Conservation (phyloP, 768 basidiomycete species). For the Lentinula aciculospora region DNA sequence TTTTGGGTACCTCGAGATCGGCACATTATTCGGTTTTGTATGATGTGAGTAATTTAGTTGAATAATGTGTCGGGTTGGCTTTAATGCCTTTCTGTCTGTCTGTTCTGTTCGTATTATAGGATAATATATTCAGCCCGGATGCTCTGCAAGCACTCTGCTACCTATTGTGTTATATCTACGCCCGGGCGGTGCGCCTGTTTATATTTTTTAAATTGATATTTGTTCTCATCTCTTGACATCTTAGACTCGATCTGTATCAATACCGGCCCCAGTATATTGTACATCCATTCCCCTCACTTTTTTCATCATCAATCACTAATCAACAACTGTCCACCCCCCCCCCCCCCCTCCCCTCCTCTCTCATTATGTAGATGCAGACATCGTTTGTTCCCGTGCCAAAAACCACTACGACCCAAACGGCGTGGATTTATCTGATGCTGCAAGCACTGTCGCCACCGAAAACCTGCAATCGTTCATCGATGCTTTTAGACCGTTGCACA, state of each 20-base stretch:
- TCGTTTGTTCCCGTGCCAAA: conserved; percentile 62
- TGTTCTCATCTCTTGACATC: too few relatives aligned
- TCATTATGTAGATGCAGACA: conserved; percentile 64
- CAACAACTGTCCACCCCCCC: neutral
- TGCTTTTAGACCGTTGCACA: conserved; percentile 44
- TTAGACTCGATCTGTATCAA: conserved; percentile 75
- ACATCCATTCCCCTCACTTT: conserved; percentile 16
- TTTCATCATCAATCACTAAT: neutral
- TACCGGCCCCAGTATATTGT: conserved; percentile 86
- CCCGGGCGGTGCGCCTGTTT: conserved; percentile 36
- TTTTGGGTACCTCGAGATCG: conserved; percentile 65
- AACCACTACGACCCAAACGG: conserved; percentile 55
- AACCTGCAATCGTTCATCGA: conserved; percentile 41
- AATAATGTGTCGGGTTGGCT: neutral
- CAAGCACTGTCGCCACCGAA: conserved; percentile 20
- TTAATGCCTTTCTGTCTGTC: neutral
- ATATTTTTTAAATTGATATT: neutral
- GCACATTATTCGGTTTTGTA: conserved; percentile 42
- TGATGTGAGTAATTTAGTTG: conserved; percentile 27
- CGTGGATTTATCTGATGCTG: conserved; percentile 35
- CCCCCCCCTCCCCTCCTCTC: neutral
- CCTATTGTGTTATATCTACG: conserved; percentile 75
- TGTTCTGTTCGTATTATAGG: conserved; percentile 18
- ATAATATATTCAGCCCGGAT: conserved; percentile 60
- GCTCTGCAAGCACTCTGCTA: conserved; percentile 67